Conservation (phyloP, 1,284 basidiomycete genomes). For the Trichosporon inkin region DNA sequence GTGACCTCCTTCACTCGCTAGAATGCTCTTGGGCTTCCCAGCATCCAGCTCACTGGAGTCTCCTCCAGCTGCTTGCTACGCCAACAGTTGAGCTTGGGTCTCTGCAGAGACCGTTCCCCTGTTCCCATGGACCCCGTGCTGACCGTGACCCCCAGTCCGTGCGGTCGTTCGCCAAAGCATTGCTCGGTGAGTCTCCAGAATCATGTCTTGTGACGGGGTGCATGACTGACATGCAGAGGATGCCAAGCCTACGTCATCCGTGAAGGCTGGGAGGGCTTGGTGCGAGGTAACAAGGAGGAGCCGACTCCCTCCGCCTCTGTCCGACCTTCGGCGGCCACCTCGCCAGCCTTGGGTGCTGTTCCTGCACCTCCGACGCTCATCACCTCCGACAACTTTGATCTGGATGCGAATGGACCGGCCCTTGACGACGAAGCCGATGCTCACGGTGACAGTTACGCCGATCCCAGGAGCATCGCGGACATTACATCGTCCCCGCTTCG, state of each 20-base stretch:
- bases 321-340: conserved; percentile 21
- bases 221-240: conserved; percentile 57
- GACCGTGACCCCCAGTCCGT: conserved; percentile 57
- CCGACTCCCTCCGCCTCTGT: conserved; percentile 37
- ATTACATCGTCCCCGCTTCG: conserved; percentile 55
- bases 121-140: not conserved
- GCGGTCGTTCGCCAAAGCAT: conserved; percentile 85
- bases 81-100: not conserved
- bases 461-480: conserved; percentile 34
- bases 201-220: not conserved
- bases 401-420: conserved; percentile 1
- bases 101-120: not conserved
- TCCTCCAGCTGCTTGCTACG: not conserved
- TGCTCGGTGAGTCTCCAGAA: conserved; percentile 60
- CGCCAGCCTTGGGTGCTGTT: conserved; percentile 29
- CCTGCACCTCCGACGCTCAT: conserved; percentile 10
- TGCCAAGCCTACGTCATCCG: conserved; percentile 90
- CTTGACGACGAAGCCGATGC: conserved; percentile 12
- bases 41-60: not conserved
- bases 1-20: not conserved
- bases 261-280: conserved; percentile 94
- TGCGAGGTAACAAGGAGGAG: conserved; percentile 55
- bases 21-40: not conserved
- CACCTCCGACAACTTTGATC: conserved; percentile 17
- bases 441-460: conserved; percentile 29